phyloP scores from a whole-genome alignment of 208 protist genomes.

The Trypanosoma platydactyli region DNA sequence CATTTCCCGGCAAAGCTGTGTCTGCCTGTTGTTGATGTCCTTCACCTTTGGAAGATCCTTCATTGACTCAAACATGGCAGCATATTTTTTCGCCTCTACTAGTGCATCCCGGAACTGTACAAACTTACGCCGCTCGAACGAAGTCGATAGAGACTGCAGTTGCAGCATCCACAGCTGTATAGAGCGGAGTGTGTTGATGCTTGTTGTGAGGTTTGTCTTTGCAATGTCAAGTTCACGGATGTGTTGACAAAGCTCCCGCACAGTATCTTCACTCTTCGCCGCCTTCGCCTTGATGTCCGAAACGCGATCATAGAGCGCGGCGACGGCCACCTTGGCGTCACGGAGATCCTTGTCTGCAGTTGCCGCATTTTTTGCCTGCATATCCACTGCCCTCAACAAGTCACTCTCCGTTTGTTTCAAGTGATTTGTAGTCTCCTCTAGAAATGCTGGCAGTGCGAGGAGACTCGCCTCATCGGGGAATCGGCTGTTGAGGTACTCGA shows the following conservation, averaged over 20 bases:
- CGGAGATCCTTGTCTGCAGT: slow-evolving; percentile 84
- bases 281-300: slow-evolving; percentile 91
- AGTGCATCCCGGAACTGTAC: slow-evolving; percentile 82
- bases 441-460: slow-evolving; percentile 74
- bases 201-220: slow-evolving; percentile 92
- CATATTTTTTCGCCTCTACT: slow-evolving; percentile 82
- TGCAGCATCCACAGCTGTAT: slow-evolving; percentile 92
- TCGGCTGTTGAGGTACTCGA: slow-evolving; percentile 92
- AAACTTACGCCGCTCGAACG: slow-evolving; percentile 81
- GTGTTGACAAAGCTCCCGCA: slow-evolving; percentile 93
- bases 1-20: slow-evolving; percentile 68
- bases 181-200: slow-evolving; percentile 91
- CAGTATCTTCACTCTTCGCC: slow-evolving; percentile 91
- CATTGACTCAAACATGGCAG: slow-evolving; percentile 73
- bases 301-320: slow-evolving; percentile 86
- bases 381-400: slow-evolving; percentile 89
- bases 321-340: slow-evolving; percentile 83
- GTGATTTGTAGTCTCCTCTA: slow-evolving; percentile 81
- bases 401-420: slow-evolving; percentile 87
- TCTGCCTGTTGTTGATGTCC: slow-evolving; percentile 85
- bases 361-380: slow-evolving; percentile 75
- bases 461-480: slow-evolving; percentile 92
- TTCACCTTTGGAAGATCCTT: slow-evolving; percentile 88
- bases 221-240: slow-evolving; percentile 94
- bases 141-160: slow-evolving; percentile 78